Evolutionary conservation across 1,284 basidiomycete genomes (phyloP).

Genomic region (Fistulina hepatica): DNA sequence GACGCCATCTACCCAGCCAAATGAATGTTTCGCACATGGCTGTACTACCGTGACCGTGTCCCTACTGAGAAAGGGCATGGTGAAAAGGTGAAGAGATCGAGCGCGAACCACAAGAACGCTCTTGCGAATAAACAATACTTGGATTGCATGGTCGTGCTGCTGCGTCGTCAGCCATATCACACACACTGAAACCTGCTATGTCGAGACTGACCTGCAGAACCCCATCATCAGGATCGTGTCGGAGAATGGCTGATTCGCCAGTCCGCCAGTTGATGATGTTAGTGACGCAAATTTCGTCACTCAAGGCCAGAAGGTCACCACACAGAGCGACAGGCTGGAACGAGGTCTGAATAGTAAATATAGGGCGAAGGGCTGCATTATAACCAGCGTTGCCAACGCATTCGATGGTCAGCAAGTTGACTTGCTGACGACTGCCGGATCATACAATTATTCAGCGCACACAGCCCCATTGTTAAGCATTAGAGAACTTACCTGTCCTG

Average conservation of each 20-base stretch:
- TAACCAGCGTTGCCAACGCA: slow-evolving; percentile 7
- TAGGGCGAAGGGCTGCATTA: slow-evolving; percentile 18
- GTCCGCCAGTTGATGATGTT: slow-evolving; percentile 43
- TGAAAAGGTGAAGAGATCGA: slow-evolving; percentile 45
- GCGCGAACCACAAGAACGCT: slow-evolving; percentile 46
- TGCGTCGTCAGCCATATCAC: neutral
- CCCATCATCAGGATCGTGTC: slow-evolving; percentile 25
- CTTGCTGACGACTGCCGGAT: slow-evolving; percentile 17
- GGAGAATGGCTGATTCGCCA: slow-evolving; percentile 34
- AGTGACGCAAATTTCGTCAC: slow-evolving; percentile 39
- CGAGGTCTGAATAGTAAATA: slow-evolving; percentile 27
- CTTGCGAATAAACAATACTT: slow-evolving; percentile 36
- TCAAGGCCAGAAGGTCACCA: slow-evolving; percentile 40
- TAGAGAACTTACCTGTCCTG: slow-evolving; percentile 29
- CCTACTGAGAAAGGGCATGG: slow-evolving; percentile 28
- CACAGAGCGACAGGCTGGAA: slow-evolving; percentile 35
- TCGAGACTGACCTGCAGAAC: slow-evolving; percentile 26
- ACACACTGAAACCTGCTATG: neutral
- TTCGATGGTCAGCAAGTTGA: slow-evolving; percentile 23
- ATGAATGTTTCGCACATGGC: slow-evolving; percentile 36
- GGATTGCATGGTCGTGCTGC: slow-evolving; percentile 36
- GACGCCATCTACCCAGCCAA: slow-evolving; percentile 55
- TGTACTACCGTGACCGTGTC: slow-evolving; percentile 18
- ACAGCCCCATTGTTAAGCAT: slow-evolving; percentile 10
- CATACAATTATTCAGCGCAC: slow-evolving; percentile 1